Base-by-base conservation (phyloP, 768 basidiomycete genomes). In the Omphalotus guepiniiformis region DNA sequence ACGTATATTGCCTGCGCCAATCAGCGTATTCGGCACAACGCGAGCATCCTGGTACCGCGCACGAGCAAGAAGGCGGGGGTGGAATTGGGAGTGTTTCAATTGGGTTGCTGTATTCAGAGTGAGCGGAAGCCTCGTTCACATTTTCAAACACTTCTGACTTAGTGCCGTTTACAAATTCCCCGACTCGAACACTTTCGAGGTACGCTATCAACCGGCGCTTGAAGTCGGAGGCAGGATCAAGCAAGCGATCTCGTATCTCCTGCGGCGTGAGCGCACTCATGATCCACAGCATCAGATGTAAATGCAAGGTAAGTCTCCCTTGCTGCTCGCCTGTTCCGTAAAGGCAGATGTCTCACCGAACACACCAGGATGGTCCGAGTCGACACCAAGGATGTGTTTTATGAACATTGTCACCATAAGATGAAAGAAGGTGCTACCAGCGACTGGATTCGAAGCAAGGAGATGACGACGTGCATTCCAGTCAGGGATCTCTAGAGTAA, bases 221-320 rank as follows among this genome's bases (percentile, higher is more conserved):
- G 42, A 71, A 70, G 3, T 53, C 46, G 4, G 50, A 53, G 19
- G 58, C 55, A 2, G 37, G n/a, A 25, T 55, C 48, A 21, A 62
- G 40, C 0, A 73, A 5, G 8, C 39, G 42, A 8, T 69, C 58
- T 23, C 60, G 28, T 6, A 70, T 68, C 39, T 70, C 58, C 41
- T 71, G 60, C 3, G 67, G 71, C 7, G 63, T 52, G 0, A 61
- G 35, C 2, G 48, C 48, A 15, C 58, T 56, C 22, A 29, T 16
- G 2, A 72, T 56, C 69, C 69, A 74, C 1, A 72, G 16, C 1
- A 72, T 28, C 25, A 66, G 18, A 51, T 73, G 70, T 2, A 70
- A 34, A 55, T 74, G 72, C 19, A 62, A 45, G 3, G 58, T 60
- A 2, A 56, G 32, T 12, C 53, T 48, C 4, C 58, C 58, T 44